Base-by-base conservation (phyloP, 768 basidiomycete genomes). In the Dacryopinax primogenitus region DNA sequence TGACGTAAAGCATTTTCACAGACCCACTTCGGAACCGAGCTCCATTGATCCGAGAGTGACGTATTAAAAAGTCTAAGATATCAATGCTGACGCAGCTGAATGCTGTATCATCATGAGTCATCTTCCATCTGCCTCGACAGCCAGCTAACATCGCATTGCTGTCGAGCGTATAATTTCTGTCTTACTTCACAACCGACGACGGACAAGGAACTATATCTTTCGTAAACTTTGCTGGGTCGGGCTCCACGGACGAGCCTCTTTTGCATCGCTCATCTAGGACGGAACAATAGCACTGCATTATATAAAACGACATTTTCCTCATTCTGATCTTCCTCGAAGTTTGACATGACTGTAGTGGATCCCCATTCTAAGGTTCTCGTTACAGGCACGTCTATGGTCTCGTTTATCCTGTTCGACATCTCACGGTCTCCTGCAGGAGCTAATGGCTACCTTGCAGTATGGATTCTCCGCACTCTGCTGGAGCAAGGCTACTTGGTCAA, bases 401-500 rank as follows among this genome's bases (percentile, higher is more conserved):
- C 9, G 51, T 18, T 4, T 58, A 3, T 28, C 11, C 26, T 3
- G 15, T 13, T 32, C 30, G 26, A 63, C 37, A 39, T 16, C 33
- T 41, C 62, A 63, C 9, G 26, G 6, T 26, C 32, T 23, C 18
- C 23, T 44, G 18, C 51, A 58, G 51, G 51, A 9, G 51, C 51
- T 21, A 58, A 58, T 23, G 51, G 51, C 21, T 58, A 58, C 51
- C 51, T 58, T 28, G 51, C 51, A 6, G 32, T 30, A 3, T 58
- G 51, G 51, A 58, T 58, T 23, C 26, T 58, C 26, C 51, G 30
- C 3, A 58, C 37, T 30, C 26, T 64, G 23, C 66, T 64, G 15
- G 44, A 64, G 18, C 30, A 45, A n/a, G 63, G 66, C 6, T 64
- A 33, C 18, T 33, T 28, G 1, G 66, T 64, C 23, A 28, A 44